phyloP scores from a whole-genome alignment of 306 rosid species.

The Gastrolobium bilobum region DNA sequence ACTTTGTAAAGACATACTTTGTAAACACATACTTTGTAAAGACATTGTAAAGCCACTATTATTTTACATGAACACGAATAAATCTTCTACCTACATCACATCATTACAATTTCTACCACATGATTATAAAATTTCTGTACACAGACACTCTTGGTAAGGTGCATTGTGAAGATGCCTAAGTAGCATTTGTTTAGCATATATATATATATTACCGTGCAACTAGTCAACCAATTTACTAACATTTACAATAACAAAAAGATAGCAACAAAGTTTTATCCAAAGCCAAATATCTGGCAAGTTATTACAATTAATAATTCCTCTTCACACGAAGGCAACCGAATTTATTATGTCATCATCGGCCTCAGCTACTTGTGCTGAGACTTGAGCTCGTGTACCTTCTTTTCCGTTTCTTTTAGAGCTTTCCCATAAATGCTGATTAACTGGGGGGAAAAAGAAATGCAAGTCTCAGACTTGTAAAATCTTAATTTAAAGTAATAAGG shows the following conservation, averaged over 20 bases:
- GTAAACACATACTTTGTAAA: background rate
- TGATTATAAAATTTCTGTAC: background rate
- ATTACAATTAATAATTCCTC: conserved; percentile 14
- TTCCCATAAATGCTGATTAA: conserved; percentile 79
- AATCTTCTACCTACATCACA: background rate
- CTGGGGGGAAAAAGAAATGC: conserved; percentile 53
- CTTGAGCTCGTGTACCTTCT: conserved; percentile 84
- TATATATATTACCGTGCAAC: background rate
- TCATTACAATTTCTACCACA: background rate
- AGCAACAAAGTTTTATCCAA: conserved; percentile 11
- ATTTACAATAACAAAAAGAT: conserved; percentile 31
- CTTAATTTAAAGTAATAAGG: background rate
- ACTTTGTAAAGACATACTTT: background rate
- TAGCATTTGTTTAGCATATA: background rate
- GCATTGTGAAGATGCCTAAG: too few relatives aligned
- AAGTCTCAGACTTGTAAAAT: conserved; percentile 5
- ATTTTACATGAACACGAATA: background rate
- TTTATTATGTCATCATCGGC: conserved; percentile 41
- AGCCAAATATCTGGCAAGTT: background rate
- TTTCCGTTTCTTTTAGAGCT: conserved; percentile 79
- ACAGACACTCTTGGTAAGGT: background rate
- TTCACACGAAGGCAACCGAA: conserved; percentile 31
- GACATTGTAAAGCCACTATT: background rate
- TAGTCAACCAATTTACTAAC: conserved; percentile 10
- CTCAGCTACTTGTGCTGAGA: conserved; percentile 65